Percentiles rank a stretch among this genome's conserved stretches.
These are phyloP conservation scores for Magnusiomyces paraingens DNA, from an alignment of 1,139 yeast genomes.

Conservation along the genomic window DNA sequence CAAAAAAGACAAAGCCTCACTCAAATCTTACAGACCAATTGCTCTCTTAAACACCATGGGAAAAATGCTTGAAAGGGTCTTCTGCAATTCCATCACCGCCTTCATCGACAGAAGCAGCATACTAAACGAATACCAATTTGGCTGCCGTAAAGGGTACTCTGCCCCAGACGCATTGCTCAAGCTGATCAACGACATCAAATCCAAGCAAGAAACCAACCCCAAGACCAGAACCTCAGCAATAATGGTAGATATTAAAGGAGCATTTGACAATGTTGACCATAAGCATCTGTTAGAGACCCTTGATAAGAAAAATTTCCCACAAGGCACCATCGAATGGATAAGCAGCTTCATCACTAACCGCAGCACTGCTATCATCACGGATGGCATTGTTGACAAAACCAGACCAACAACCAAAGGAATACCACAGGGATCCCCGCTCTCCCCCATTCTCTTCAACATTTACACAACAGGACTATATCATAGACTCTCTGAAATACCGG, in stretches of 20 bases:
- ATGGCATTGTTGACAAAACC: neutral
- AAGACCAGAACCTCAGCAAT: neutral
- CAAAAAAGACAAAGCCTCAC: too few relatives aligned
- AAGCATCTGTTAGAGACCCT: constrained; percentile 11
- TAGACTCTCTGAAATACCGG: too few relatives aligned
- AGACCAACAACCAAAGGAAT: constrained; percentile 14
- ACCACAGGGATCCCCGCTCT: constrained; percentile 22
- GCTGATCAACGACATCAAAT: neutral
- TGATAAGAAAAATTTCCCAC: neutral
- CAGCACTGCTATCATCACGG: neutral
- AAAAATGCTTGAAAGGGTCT: constrained; percentile 15
- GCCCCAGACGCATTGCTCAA: constrained; percentile 14
- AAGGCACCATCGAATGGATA: neutral
- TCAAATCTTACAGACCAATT: constrained; percentile 9
- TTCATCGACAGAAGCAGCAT: constrained; percentile 4
- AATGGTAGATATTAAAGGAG: constrained; percentile 19
- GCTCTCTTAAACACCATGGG: constrained; percentile 15
- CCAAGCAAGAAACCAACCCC: too few relatives aligned
- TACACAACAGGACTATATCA: constrained; percentile 18
- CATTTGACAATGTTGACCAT: constrained; percentile 19
- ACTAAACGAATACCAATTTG: constrained; percentile 13
- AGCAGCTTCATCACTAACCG: neutral
- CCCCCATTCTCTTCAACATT: constrained; percentile 18
- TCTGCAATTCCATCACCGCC: too few relatives aligned
- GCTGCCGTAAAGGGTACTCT: constrained; percentile 16